Base-by-base conservation (phyloP, 345 rosid genomes). In the Salix koriyanagi region DNA sequence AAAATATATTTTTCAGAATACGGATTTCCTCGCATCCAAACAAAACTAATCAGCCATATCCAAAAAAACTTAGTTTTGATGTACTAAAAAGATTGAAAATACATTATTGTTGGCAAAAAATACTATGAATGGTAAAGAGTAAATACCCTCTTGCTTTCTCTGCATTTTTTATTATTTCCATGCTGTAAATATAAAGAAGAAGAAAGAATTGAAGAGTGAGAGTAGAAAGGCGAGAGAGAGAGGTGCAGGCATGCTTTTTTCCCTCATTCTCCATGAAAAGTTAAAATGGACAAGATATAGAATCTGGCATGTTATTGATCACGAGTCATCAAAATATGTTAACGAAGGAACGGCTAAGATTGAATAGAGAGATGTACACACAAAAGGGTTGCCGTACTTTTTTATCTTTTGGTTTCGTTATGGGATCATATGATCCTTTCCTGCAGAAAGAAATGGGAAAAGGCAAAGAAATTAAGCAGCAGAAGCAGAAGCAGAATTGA, bases 401-500 rank as follows among this genome's bases (percentile, higher is more conserved):
- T 56, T 56, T 56, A n/a, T 7, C 62, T 56, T 56, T 8, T n/a
- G 62, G 62, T 56, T 56, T 56, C 26, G 5, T n/a, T 56, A n/a
- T 56, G 62, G 28, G 62, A 56, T 56, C 28, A n/a, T n/a, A 56
- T 56, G 62, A 56, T 3, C 13, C 50, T 44, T 44, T 44, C 50
- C 50, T 44, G 50, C 50, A 56, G 61, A 56, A 56, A 56, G 26
- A 56, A 7, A 21, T 56, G 61, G 25, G 25, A n/a, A 56, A 9
- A n/a, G 62, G 62, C 14, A 56, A 56, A n/a, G 6, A n/a, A 23
- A 56, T 56, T 3, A 56, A 56, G 62, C 62, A 56, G 62, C 28
- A 56, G 62, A 39, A 69, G 64, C 74, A 75, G 76, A 65, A 65
- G 42, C 19, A 19, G 41, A 71, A 71, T 68, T 25, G 13, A 26